These are phyloP conservation scores for Cornus controversa DNA, from an alignment of 148 eudicot genomes.

Conservation along the genomic window DNA sequence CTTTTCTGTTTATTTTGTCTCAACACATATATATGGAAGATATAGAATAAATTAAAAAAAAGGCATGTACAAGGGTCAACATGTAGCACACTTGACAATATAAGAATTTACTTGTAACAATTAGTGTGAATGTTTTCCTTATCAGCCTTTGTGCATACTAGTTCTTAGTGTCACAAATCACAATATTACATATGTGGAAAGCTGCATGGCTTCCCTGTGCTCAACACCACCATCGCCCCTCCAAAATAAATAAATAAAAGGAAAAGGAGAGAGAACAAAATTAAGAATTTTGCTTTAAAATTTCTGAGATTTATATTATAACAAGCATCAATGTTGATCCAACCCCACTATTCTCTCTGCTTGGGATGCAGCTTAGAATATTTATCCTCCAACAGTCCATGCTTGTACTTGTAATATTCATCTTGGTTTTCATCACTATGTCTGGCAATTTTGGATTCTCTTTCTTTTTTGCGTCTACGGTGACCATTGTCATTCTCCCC, in stretches of 20 bases:
- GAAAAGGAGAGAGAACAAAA: too few relatives aligned
- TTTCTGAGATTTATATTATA: neutral
- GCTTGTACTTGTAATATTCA: slow-evolving; percentile 22
- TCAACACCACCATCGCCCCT: too few relatives aligned
- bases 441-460: slow-evolving; percentile 24
- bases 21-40: neutral
- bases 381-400: slow-evolving; percentile 13
- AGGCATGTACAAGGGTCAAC: neutral
- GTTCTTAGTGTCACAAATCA: neutral
- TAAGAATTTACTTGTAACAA: slow-evolving; percentile 2
- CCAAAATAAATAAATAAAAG: too few relatives aligned
- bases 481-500: slow-evolving; percentile 34
- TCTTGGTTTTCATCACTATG: slow-evolving; percentile 26
- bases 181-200: neutral
- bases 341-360: slow-evolving; percentile 13
- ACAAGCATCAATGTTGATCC: neutral
- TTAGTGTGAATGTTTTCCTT: neutral
- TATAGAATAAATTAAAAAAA: too few relatives aligned
- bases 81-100: neutral
- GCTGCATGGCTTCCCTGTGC: too few relatives aligned
- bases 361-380: slow-evolving; percentile 16
- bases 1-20: slow-evolving; percentile 1
- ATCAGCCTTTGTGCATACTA: neutral
- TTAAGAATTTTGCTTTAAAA: neutral
- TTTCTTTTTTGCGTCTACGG: slow-evolving; percentile 42